Conservation (phyloP, 23 red algal species). For the Gracilaria gracilis region DNA sequence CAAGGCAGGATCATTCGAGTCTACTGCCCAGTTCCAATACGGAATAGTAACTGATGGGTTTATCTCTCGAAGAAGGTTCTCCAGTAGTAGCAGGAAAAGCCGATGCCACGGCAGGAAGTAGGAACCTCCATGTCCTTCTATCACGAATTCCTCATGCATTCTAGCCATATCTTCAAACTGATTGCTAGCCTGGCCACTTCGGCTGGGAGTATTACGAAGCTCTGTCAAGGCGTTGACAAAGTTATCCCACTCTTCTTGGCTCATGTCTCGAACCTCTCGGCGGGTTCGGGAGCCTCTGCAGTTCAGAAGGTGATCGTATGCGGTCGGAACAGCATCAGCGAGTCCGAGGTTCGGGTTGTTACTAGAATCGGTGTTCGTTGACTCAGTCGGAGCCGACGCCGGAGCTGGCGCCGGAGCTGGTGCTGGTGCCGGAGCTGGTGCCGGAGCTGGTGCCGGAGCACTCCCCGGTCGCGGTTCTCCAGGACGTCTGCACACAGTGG, state of each 20-base stretch:
- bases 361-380: slow-evolving; percentile 16
- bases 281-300: slow-evolving; percentile 29
- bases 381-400: slow-evolving; percentile 9
- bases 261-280: slow-evolving; percentile 49
- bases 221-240: slow-evolving; percentile 53
- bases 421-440: slow-evolving; percentile 30
- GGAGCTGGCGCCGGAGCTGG: slow-evolving; percentile 20
- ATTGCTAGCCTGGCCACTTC: background rate
- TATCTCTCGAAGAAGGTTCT: slow-evolving; percentile 65
- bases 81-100: slow-evolving; percentile 61
- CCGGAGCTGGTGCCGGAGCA: slow-evolving; percentile 37
- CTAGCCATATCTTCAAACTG: slow-evolving; percentile 61
- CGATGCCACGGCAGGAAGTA: slow-evolving; percentile 78
- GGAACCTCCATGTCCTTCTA: slow-evolving; percentile 53
- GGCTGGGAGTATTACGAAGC: slow-evolving; percentile 15
- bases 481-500: slow-evolving; percentile 50
- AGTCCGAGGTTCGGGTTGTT: background rate
- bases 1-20: slow-evolving; percentile 50
- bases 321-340: slow-evolving; percentile 25
- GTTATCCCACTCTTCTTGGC: slow-evolving; percentile 45
- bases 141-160: slow-evolving; percentile 47
- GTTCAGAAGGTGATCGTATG: slow-evolving; percentile 35
- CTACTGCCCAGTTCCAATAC: slow-evolving; percentile 72
- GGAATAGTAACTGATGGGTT: slow-evolving; percentile 60
- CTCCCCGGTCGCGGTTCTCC: slow-evolving; percentile 19